Conservation (phyloP, 148 eudicot species). For the Polygonum aviculare region DNA sequence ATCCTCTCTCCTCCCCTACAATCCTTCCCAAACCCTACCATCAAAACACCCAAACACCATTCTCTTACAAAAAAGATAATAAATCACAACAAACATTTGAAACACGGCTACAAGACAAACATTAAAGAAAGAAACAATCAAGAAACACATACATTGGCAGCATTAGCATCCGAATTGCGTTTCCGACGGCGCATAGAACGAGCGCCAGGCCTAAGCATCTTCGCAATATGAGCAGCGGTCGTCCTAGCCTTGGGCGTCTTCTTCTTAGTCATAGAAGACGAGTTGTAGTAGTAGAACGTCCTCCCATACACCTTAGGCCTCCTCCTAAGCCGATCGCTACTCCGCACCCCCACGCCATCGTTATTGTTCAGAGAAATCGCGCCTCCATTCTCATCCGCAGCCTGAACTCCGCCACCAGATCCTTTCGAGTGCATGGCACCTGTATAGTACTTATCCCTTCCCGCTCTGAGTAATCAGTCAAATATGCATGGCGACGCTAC, state of each 20-base stretch:
- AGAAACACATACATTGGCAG: constrained; percentile 29
- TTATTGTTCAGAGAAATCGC: constrained; percentile 21
- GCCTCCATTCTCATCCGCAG: constrained; percentile 28
- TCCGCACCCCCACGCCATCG: constrained; percentile 32
- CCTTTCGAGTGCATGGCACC: constrained; percentile 56
- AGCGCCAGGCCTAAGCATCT: constrained; percentile 54
- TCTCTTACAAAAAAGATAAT: background rate
- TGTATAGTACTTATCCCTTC: background rate
- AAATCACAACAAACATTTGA: too few species aligned
- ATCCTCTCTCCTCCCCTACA: background rate
- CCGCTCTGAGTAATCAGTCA: background rate
- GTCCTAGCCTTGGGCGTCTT: constrained; percentile 60
- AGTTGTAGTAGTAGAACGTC: constrained; percentile 23
- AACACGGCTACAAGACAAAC: background rate
- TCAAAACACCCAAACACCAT: background rate
- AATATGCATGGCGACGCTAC: background rate
- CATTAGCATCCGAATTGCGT: constrained; percentile 1
- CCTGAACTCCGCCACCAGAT: constrained; percentile 31
- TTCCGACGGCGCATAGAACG: constrained; percentile 25
- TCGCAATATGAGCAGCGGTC: constrained; percentile 83
- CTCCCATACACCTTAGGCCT: constrained; percentile 42
- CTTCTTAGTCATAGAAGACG: constrained; percentile 33
- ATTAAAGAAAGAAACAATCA: background rate
- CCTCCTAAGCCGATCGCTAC: constrained; percentile 63
- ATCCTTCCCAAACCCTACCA: background rate